Conservation (phyloP, 164 flowering plant species). For the Malania oleifera region DNA sequence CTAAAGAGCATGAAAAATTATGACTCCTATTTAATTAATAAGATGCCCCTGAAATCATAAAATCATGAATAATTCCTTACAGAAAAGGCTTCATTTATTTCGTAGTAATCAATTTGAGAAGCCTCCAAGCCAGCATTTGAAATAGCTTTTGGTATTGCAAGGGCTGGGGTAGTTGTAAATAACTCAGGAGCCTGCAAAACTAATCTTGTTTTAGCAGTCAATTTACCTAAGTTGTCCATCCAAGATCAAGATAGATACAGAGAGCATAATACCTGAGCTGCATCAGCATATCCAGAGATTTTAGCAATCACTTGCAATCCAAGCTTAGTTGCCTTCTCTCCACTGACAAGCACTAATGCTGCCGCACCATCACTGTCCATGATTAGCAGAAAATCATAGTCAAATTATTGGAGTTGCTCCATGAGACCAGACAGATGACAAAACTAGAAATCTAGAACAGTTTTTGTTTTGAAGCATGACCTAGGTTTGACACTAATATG, state of each 20-base stretch:
- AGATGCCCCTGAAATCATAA: no score
- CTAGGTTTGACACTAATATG: no score
- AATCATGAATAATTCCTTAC: no score
- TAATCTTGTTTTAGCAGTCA: no score
- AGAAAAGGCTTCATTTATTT: neutral
- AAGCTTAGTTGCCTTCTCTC: neutral
- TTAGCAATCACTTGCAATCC: neutral
- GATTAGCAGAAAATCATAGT: no score
- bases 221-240: no score
- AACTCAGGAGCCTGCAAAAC: neutral
- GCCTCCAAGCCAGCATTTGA: neutral
- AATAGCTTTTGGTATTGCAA: neutral
- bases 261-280: neutral
- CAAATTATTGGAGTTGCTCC: no score
- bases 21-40: no score
- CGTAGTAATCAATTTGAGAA: neutral
- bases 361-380: conserved; percentile 1
- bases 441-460: no score
- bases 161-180: neutral
- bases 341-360: neutral
- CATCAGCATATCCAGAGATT: neutral
- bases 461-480: no score
- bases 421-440: no score
- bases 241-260: no score
- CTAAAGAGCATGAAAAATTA: conserved; percentile 25